Evolutionary conservation across 106 monocot species (phyloP).

Genomic region (Dendrobium nobile): DNA sequence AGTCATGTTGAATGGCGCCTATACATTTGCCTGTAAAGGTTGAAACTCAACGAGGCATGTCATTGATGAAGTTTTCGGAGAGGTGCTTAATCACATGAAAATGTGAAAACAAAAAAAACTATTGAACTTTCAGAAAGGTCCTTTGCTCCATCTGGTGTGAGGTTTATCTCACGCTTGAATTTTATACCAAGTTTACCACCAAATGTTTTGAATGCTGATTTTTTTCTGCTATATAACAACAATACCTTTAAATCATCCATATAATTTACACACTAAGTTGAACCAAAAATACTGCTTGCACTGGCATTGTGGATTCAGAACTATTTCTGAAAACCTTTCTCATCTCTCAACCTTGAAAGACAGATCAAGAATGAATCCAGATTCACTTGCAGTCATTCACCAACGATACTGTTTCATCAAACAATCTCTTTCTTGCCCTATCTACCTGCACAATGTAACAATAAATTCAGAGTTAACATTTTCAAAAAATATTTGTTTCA

Average conservation of each 20-base stretch:
- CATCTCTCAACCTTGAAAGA: neutral
- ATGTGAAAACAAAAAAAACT: neutral
- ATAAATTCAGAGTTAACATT: neutral
- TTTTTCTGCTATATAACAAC: neutral
- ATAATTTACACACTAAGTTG: conserved; percentile 2
- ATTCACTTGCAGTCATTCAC: conserved; percentile 16
- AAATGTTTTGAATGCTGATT: neutral
- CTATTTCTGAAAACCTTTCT: neutral
- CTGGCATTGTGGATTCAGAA: neutral
- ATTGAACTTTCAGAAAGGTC: neutral
- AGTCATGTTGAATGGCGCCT: neutral
- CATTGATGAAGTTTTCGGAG: neutral
- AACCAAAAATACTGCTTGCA: conserved; percentile 5
- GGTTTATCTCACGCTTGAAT: neutral
- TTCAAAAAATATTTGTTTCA: neutral
- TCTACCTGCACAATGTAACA: conserved; percentile 25
- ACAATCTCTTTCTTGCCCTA: conserved; percentile 24
- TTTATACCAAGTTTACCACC: neutral
- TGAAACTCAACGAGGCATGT: neutral
- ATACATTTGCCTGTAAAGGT: neutral
- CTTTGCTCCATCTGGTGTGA: neutral
- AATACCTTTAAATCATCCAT: neutral
- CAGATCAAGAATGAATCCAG: neutral
- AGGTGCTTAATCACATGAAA: neutral
- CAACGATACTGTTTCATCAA: conserved; percentile 5